Conservation (phyloP, 1,284 basidiomycete genomes). For the Moniliophthora roreri region DNA sequence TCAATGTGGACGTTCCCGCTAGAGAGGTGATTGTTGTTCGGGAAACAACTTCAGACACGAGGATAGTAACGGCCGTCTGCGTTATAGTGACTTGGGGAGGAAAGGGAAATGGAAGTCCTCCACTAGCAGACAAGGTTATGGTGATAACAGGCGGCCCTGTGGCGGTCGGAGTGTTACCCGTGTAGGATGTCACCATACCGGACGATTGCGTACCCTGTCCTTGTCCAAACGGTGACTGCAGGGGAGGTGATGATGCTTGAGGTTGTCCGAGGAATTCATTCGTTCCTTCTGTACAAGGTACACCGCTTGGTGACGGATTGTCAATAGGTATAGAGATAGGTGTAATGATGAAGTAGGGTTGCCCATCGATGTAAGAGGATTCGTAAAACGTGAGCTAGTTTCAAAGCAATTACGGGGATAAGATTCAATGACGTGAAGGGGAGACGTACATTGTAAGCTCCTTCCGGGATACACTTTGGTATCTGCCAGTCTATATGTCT, state of each 20-base stretch:
- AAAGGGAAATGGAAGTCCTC: slow-evolving; percentile 12
- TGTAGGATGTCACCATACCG: background rate
- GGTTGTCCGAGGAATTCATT: slow-evolving; percentile 39
- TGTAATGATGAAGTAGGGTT: slow-evolving; percentile 42
- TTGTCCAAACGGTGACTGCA: slow-evolving; percentile 6
- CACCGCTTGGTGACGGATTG: slow-evolving; percentile 29
- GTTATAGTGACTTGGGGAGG: slow-evolving; percentile 13
- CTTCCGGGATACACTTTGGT: slow-evolving; percentile 42
- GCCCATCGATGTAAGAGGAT: slow-evolving; percentile 34
- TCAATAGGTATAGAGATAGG: slow-evolving; percentile 40
- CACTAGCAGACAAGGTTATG: slow-evolving; percentile 17
- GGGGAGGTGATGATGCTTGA: slow-evolving; percentile 29
- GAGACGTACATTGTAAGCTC: slow-evolving; percentile 51
- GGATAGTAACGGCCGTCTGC: slow-evolving; percentile 14
- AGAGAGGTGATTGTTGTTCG: slow-evolving; percentile 19
- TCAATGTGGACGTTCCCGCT: background rate
- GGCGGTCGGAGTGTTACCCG: background rate
- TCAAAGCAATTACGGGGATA: too few relatives aligned
- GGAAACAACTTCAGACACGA: slow-evolving; percentile 18
- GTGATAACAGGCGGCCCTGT: slow-evolving; percentile 15
- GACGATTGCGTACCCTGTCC: background rate
- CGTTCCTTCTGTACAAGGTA: slow-evolving; percentile 23
- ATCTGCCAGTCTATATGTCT: slow-evolving; percentile 47
- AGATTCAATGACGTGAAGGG: too few relatives aligned
- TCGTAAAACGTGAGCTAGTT: slow-evolving; percentile 52